phyloP scores from a whole-genome alignment of 345 rosid species.

The Salix exigua region DNA sequence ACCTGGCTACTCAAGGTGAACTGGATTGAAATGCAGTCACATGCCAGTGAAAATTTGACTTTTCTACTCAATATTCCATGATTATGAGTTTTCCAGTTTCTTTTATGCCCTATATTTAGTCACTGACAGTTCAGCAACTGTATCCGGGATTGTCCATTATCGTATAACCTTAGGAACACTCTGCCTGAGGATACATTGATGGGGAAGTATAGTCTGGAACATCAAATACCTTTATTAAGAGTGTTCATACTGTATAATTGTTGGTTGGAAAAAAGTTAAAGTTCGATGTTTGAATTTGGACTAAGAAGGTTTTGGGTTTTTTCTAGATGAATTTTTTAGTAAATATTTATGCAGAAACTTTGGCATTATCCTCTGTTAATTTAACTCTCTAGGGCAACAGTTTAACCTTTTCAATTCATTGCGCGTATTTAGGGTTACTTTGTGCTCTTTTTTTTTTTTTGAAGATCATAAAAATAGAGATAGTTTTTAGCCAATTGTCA shows the following conservation, averaged over 20 bases:
- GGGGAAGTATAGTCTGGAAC: not conserved
- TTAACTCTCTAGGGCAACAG: not conserved
- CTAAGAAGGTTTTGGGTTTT: not conserved
- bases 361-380: not conserved
- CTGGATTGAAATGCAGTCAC: not conserved
- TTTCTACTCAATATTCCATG: not conserved
- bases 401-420: not conserved
- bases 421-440: not conserved
- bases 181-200: not conserved
- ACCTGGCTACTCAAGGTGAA: constrained; percentile 4
- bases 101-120: not conserved
- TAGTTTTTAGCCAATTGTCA: not conserved
- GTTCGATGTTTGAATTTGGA: not conserved
- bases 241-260: not conserved
- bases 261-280: not conserved
- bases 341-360: not conserved
- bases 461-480: not conserved
- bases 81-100: not conserved
- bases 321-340: not conserved
- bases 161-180: not conserved
- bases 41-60: not conserved
- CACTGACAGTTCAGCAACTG: not conserved
- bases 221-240: not conserved
- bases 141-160: not conserved
- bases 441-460: not conserved